A percentile compares a stretch with the other conserved stretches of the same genome.
These are phyloP conservation scores for Oemleria cerasiformis DNA, from an alignment of 306 rosid genomes.

Conservation along the genomic window DNA sequence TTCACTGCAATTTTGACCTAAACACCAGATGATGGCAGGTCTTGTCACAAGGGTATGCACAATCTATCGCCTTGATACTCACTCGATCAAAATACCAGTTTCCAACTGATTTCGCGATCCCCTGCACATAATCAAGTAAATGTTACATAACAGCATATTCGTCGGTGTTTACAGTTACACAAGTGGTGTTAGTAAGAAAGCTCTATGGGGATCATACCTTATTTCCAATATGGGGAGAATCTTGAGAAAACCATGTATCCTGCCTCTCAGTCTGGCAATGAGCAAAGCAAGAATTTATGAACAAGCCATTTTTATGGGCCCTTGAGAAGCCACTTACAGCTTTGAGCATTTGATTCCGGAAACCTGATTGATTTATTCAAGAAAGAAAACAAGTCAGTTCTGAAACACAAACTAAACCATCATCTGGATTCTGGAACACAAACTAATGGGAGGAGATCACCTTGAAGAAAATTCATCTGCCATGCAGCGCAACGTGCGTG, in stretches of 20 bases:
- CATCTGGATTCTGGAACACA: background rate
- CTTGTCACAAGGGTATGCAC: constrained; percentile 84
- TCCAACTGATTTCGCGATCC: constrained; percentile 79
- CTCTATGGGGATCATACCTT: constrained; percentile 44
- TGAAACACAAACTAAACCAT: constrained; percentile 1
- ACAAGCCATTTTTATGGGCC: constrained; percentile 63
- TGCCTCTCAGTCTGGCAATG: constrained; percentile 94
- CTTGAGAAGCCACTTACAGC: constrained; percentile 54
- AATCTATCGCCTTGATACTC: constrained; percentile 56
- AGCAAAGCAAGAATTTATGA: constrained; percentile 79
- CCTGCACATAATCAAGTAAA: constrained; percentile 40
- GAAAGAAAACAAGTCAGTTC: background rate
- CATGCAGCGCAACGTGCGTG: constrained; percentile 51
- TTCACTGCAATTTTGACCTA: constrained; percentile 24
- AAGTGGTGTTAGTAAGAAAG: too few relatives aligned
- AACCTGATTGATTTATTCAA: constrained; percentile 40
- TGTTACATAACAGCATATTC: background rate
- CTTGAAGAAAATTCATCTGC: constrained; percentile 75
- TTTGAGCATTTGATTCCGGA: constrained; percentile 75
- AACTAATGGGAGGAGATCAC: constrained; percentile 27
- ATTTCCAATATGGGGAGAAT: constrained; percentile 62
- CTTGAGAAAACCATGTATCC: constrained; percentile 83
- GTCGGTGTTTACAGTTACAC: background rate
- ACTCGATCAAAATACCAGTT: constrained; percentile 85
- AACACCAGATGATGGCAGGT: constrained; percentile 71